Base-by-base conservation (phyloP, 108 stramenopile genomes). In the Licmophora abbreviata region DNA sequence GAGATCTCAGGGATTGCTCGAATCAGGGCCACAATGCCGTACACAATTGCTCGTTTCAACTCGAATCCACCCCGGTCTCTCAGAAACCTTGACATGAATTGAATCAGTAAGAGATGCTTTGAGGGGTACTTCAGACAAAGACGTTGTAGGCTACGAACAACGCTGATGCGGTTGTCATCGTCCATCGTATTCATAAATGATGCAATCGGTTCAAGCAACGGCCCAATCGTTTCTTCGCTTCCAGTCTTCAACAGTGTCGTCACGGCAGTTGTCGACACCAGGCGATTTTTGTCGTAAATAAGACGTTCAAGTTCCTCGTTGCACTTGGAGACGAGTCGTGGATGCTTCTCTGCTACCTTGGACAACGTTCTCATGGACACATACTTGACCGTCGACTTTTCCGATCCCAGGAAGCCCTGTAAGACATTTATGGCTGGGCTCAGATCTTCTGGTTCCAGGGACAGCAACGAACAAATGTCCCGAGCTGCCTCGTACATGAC, bases 41-140 rank as follows among this genome's bases (percentile, higher is more conserved):
- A 85, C 25, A 90, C 87, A 44, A 95, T 87, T 57, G 75, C 63
- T 43, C 80, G 76, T 58, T 95, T 95, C 57, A 92, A 93, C 31
- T 89, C 89, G 44, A 75, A 83, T 30, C 81, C 83, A 25, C 89
- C 89, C 64, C 93, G 89, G 43, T 93, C 89, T 7, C 91, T 64
- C 34, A 95, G 57, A 33, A 88, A 83, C 33, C 76, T 83, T 27
- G 82, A 81, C n/a, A 95, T 60, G 61, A 93, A 93, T 10, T 73
- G 77, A 12, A 93, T 74, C 14, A 95, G 57, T n/a, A 85, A 59
- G 38, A 81, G 65, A 58, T 88, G 79, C 64, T 87, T 88, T 18
- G 69, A 43, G 10, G 94, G 91, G 59, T 89, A 92, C 28, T 78
- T 85, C 15, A 93, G 48, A 65, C 83, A 85, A 9, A 93, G 66